Evolutionary conservation across 305 asterid genomes (phyloP).

Genomic region (Plantago lanceolata): DNA sequence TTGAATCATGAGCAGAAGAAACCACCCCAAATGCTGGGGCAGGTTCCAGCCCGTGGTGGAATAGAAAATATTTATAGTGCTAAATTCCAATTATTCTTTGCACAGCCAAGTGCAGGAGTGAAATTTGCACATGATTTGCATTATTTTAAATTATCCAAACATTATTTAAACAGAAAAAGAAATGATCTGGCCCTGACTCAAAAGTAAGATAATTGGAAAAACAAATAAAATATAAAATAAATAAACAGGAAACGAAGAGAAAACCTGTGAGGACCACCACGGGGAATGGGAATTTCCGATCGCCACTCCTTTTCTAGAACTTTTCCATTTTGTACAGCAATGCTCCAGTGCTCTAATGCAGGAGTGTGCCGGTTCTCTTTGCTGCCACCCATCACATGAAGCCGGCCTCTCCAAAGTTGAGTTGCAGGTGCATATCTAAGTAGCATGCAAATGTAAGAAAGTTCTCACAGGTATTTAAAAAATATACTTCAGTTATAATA

Average conservation of each 20-base stretch:
- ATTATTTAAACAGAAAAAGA: too few relatives aligned
- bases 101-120: too few relatives aligned
- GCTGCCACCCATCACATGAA: constrained; percentile 99
- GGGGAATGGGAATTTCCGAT: constrained; percentile 81
- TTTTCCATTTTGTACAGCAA: constrained; percentile 86
- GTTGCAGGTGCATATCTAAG: constrained; percentile 97
- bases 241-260: background rate
- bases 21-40: too few relatives aligned
- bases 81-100: too few relatives aligned
- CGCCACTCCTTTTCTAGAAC: constrained; percentile 84
- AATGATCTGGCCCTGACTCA: too few relatives aligned
- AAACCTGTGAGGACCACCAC: constrained; percentile 93
- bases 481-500: background rate
- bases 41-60: too few relatives aligned
- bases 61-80: too few relatives aligned
- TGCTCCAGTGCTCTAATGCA: constrained; percentile 87
- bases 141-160: too few relatives aligned
- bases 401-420: constrained; percentile 92
- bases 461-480: background rate
- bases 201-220: constrained; percentile 20
- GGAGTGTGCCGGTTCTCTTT: constrained; percentile 83
- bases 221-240: constrained; percentile 19
- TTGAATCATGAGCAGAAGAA: too few relatives aligned
- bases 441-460: constrained; percentile 22
- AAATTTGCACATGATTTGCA: too few relatives aligned